phyloP scores from a whole-genome alignment of 306 rosid species.

The Corylus heterophylla region DNA sequence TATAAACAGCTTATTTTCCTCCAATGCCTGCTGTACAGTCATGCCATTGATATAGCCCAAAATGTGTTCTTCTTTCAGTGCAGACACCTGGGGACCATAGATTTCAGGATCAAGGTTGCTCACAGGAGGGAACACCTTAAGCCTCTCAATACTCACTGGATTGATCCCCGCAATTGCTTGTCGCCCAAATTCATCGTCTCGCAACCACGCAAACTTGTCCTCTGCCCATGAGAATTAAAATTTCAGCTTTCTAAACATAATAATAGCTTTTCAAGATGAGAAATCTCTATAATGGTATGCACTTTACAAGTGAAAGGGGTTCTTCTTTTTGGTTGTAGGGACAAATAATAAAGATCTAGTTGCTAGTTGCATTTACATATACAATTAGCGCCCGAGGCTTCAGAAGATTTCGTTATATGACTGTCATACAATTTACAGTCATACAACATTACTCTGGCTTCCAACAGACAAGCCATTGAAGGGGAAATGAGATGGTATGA shows the following conservation, averaged over 20 bases:
- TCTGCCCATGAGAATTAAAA: constrained; percentile 42
- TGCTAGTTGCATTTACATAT: background rate
- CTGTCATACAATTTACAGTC: background rate
- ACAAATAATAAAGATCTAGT: background rate
- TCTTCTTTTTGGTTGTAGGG: too few species aligned
- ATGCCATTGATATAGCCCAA: constrained; percentile 72
- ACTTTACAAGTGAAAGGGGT: too few species aligned
- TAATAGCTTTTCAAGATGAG: background rate
- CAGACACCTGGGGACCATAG: constrained; percentile 74
- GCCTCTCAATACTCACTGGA: constrained; percentile 76
- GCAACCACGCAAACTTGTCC: constrained; percentile 88
- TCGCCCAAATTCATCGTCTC: constrained; percentile 96
- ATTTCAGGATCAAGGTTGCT: constrained; percentile 78
- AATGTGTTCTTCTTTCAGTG: constrained; percentile 87
- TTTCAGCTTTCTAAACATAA: background rate
- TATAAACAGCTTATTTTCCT: constrained; percentile 65
- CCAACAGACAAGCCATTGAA: background rate
- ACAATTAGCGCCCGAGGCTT: background rate
- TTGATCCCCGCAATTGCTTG: constrained; percentile 91
- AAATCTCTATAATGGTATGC: background rate
- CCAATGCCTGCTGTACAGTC: constrained; percentile 84
- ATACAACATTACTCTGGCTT: constrained; percentile 1
- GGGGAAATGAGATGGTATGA: background rate
- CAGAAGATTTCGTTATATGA: background rate
- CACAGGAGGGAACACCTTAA: constrained; percentile 77